Base-by-base conservation (phyloP, 257 asterid genomes). In the Nicotiana sylvestris region DNA sequence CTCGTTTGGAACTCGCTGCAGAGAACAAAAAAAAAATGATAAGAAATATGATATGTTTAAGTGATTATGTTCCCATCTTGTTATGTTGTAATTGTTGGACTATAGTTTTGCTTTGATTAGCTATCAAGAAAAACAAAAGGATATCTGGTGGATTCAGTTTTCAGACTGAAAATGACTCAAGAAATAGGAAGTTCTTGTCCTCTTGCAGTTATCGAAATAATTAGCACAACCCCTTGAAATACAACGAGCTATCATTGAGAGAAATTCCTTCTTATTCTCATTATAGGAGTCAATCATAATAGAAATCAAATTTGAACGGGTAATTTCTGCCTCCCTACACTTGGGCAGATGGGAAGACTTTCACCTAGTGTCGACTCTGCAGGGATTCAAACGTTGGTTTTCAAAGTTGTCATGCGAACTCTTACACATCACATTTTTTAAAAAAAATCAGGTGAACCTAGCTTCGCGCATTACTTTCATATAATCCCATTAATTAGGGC, bases 1-100 rank as follows among this genome's bases (percentile, higher is more conserved):
- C 86, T 91, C 92, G 3, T 86, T 83, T 17, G 98, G 96, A 68
- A 95, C 81, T 67, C 93, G 90, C 96, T 92, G 96, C 86, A 83
- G 49, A 83, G 6, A 77, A 80, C 53, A 21, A 46, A 21, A 35
- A 76, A 11, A 53, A 10, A 85, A 32, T 32, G 13, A 66, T 64
- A 46, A 27, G 16, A 80, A 9, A 8, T 25, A 61, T 61, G 60
- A 30, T 11, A 62, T 68, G 17, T 11, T 32, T 9, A 32, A 9
- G 0, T 3, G 13, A 25, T 25, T 10, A 27, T 21, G 68, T 25
- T 27, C 68, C 17, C 17, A 62, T 62, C 30, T 60, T 60, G 13
- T 8, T 60, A 9, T 62, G 68, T 62, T 60, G 35, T 62, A 62
- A 27, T 3, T 3, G 35, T 25, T 27, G 68, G 16, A 62, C 1